Percentiles rank a stretch among this genome's conserved stretches.
These are phyloP conservation scores for Nicotiana undulata DNA, from an alignment of 257 asterid genomes.

Conservation along the genomic window DNA sequence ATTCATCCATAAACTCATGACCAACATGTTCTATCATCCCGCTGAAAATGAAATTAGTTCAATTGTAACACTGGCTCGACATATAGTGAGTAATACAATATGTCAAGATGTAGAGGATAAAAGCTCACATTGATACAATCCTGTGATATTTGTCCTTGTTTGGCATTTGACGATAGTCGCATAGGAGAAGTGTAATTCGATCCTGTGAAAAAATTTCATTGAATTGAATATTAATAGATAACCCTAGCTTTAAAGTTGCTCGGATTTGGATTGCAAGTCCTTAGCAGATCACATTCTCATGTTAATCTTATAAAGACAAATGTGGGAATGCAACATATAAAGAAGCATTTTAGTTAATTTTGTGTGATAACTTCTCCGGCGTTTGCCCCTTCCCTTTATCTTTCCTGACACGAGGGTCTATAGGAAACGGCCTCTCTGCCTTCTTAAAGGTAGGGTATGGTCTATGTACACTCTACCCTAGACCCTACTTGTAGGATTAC, in stretches of 20 bases:
- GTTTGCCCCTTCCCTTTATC: no score
- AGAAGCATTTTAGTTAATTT: background rate
- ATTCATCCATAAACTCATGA: slow-evolving; percentile 74
- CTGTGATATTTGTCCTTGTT: background rate
- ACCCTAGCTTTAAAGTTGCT: background rate
- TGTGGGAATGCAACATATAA: background rate
- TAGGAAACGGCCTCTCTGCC: no score
- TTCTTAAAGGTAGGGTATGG: background rate
- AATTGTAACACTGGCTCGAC: background rate
- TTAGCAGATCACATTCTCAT: background rate
- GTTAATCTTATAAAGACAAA: background rate
- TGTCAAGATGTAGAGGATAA: background rate
- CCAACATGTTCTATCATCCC: slow-evolving; percentile 97
- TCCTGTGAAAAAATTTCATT: slow-evolving; percentile 34
- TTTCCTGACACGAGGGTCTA: no score
- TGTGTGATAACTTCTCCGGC: slow-evolving; percentile 22
- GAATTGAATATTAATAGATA: background rate
- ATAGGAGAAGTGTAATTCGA: slow-evolving; percentile 50
- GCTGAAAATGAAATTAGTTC: slow-evolving; percentile 33
- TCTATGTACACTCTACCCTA: no score
- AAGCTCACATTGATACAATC: background rate
- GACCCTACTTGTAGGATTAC: no score
- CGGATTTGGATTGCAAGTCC: background rate
- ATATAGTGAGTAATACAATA: background rate
- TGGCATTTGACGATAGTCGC: slow-evolving; percentile 52